Percentiles rank a stretch among this genome's conserved stretches.
Conservation (phyloP, 768 basidiomycete genomes). For the Xerocomellus amylosporus region DNA sequence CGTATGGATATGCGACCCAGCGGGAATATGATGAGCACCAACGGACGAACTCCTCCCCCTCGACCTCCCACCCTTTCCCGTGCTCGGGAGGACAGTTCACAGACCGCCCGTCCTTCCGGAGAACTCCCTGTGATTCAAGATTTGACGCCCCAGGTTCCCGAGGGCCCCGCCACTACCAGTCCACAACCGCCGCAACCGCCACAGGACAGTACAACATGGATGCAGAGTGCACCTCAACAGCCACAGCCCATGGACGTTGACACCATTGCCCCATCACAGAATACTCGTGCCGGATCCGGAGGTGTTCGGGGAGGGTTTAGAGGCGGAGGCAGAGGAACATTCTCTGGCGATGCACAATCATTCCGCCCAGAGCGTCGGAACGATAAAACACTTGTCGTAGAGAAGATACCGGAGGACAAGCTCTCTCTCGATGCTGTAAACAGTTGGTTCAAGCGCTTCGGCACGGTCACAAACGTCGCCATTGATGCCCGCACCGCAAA, state of each 20-base stretch:
- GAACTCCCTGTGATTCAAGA: conserved; percentile 85
- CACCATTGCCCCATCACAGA: conserved; percentile 27
- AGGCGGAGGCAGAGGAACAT: conserved; percentile 54
- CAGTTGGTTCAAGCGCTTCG: conserved; percentile 89
- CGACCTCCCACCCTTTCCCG: conserved; percentile 61
- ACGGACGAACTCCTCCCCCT: conserved; percentile 37
- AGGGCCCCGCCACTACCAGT: conserved; percentile 29
- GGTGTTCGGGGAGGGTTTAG: conserved; percentile 45
- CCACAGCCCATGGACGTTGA: conserved; percentile 32
- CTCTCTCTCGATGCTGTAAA: conserved; percentile 76
- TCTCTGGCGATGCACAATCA: conserved; percentile 59
- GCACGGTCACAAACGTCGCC: conserved; percentile 88
- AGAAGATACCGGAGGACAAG: conserved; percentile 88
- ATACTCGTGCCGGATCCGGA: conserved; percentile 28
- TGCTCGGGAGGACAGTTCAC: conserved; percentile 49
- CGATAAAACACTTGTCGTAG: conserved; percentile 85
- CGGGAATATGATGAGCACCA: conserved; percentile 29
- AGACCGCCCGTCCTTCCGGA: conserved; percentile 49
- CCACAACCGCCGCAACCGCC: conserved; percentile 5
- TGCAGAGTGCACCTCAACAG: conserved; percentile 17
- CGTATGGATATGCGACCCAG: conserved; percentile 75
- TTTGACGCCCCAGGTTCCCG: conserved; percentile 57
- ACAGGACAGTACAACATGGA: conserved; percentile 25
- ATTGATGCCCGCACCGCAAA: conserved; percentile 73
- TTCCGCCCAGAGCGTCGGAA: conserved; percentile 66